Conservation (phyloP, 305 asterid genomes). For the Fraxinus albicans region DNA sequence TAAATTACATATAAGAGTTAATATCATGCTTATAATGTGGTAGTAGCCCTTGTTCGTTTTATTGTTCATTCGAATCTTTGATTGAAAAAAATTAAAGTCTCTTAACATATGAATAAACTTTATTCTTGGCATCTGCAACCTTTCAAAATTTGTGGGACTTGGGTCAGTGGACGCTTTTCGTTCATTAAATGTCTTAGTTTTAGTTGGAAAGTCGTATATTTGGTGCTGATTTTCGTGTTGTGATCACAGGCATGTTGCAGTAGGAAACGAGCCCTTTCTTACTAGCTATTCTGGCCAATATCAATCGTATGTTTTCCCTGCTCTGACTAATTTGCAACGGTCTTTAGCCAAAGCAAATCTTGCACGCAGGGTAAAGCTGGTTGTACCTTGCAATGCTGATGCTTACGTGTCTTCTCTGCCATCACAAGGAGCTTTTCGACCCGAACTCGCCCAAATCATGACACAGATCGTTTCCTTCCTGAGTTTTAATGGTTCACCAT, state of each 20-base stretch:
- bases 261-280: conserved; percentile 91
- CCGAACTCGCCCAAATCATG: conserved; percentile 68
- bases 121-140: background rate
- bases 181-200: background rate
- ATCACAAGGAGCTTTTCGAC: conserved; percentile 84
- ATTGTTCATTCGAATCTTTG: background rate
- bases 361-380: conserved; percentile 68
- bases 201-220: background rate
- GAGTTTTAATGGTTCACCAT: conserved; percentile 80
- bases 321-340: conserved; percentile 64
- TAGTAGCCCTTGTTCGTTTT: too few species aligned
- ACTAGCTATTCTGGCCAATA: conserved; percentile 71
- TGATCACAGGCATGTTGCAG: conserved; percentile 71
- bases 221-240: conserved; percentile 20
- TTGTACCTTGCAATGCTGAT: conserved; percentile 97
- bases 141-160: background rate
- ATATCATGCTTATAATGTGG: too few species aligned
- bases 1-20: too few species aligned
- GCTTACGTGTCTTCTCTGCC: conserved; percentile 87
- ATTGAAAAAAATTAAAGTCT: background rate
- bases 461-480: conserved; percentile 79
- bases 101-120: background rate
- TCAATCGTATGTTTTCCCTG: conserved; percentile 72
- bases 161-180: background rate
- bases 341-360: conserved; percentile 70